A percentile compares a stretch with the other conserved stretches of the same genome.
phyloP scores from a whole-genome alignment of 768 basidiomycete genomes.

The Lactarius tabidus region DNA sequence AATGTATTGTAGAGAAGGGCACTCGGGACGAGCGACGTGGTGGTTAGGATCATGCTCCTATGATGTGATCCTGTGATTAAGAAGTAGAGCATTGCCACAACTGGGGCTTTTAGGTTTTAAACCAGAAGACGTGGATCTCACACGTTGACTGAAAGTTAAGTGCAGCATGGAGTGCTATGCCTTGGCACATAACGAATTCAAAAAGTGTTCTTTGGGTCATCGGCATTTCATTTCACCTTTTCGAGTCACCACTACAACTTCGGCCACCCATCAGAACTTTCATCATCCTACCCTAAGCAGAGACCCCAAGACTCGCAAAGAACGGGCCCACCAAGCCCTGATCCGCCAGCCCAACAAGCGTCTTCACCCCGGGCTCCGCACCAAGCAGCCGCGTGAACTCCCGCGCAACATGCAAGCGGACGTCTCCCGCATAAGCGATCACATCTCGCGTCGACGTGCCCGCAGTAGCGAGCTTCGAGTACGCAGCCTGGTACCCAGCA shows the following conservation, averaged over 20 bases:
- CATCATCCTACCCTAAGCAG: constrained; percentile 29
- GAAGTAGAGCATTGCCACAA: no score
- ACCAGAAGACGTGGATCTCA: no score
- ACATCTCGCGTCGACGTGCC: constrained; percentile 57
- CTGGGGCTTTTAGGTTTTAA: no score
- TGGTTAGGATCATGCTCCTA: no score
- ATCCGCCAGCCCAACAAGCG: constrained; percentile 29
- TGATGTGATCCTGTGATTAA: no score
- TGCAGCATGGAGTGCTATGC: no score
- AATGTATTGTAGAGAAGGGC: no score
- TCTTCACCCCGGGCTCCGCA: constrained; percentile 25
- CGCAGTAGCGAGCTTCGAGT: constrained; percentile 84
- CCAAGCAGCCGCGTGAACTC: constrained; percentile 31
- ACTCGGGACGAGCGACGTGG: no score
- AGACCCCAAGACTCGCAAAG: constrained; percentile 32
- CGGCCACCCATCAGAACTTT: background rate
- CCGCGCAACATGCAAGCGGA: constrained; percentile 49
- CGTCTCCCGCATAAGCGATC: constrained; percentile 55
- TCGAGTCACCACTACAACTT: background rate
- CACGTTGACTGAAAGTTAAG: no score
- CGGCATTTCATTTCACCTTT: background rate
- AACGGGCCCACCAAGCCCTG: constrained; percentile 30
- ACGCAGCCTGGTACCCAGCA: constrained; percentile 91
- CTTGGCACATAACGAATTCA: no score
- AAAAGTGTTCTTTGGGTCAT: no score